A percentile compares a stretch with the other conserved stretches of the same genome.
Conservation (phyloP, 441 rosid genomes). For the Erodium trifolium region DNA sequence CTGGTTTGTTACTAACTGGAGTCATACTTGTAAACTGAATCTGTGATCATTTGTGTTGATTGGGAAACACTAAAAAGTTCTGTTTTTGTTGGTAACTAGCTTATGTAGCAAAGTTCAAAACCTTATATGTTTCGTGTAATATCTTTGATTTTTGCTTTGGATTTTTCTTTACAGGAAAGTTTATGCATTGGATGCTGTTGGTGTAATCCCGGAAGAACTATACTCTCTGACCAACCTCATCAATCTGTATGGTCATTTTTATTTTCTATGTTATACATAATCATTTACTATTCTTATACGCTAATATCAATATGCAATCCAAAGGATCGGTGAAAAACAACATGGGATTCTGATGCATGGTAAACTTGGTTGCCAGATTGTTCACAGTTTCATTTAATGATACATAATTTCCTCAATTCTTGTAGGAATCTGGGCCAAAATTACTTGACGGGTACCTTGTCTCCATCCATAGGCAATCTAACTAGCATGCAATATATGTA, state of each 20-base stretch:
- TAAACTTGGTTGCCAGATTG: neutral
- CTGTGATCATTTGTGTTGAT: too few relatives aligned
- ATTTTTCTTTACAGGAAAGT: conserved; percentile 37
- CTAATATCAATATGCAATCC: neutral
- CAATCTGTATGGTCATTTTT: conserved; percentile 36
- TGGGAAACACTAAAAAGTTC: too few relatives aligned
- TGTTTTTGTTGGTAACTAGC: too few relatives aligned
- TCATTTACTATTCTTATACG: neutral
- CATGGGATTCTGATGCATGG: neutral
- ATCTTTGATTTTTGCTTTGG: neutral
- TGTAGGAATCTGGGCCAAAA: conserved; percentile 46
- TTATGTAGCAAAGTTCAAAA: too few relatives aligned
- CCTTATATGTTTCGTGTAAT: neutral
- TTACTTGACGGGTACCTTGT: conserved; percentile 38
- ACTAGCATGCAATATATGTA: conserved; percentile 44
- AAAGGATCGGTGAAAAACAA: too few relatives aligned
- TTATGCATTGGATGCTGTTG: conserved; percentile 30
- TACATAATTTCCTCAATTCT: conserved; percentile 9
- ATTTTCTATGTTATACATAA: neutral
- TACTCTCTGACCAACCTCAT: conserved; percentile 49
- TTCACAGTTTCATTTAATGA: neutral
- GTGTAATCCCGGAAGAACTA: conserved; percentile 49
- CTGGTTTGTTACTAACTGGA: too few relatives aligned
- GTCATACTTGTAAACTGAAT: too few relatives aligned
- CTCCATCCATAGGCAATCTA: conserved; percentile 39